Percentiles rank a stretch among this genome's conserved stretches.
These are phyloP conservation scores for Coprinopsis marcescibilis DNA, from an alignment of 768 basidiomycete genomes.

Conservation along the genomic window DNA sequence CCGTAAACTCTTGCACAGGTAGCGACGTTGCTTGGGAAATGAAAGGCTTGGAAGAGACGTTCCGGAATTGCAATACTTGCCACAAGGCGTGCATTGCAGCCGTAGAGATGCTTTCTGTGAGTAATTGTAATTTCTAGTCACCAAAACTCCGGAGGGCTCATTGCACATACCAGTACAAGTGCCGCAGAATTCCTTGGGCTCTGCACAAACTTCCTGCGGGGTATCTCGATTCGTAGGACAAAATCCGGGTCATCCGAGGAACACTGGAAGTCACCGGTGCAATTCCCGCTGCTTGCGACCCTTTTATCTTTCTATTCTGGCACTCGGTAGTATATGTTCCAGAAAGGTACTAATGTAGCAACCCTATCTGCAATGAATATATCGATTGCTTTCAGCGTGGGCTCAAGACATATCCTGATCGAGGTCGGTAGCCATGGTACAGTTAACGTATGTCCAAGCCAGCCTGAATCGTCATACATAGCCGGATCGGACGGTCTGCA, in stretches of 20 bases:
- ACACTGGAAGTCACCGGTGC: neutral
- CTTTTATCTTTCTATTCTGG: no score
- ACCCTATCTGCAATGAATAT: no score
- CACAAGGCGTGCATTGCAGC: slow-evolving; percentile 58
- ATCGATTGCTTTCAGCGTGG: no score
- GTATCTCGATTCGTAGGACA: slow-evolving; percentile 7
- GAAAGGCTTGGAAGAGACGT: slow-evolving; percentile 41
- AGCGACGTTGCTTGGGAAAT: slow-evolving; percentile 69
- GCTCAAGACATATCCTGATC: no score
- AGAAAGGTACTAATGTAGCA: no score
- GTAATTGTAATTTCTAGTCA: slow-evolving; percentile 12
- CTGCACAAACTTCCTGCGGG: slow-evolving; percentile 11
- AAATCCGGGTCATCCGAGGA: neutral
- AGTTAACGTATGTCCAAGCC: no score
- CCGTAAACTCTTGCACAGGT: slow-evolving; percentile 32
- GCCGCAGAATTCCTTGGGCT: slow-evolving; percentile 17
- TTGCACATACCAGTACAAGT: slow-evolving; percentile 69
- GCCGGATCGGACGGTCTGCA: no score
- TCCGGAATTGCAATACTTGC: slow-evolving; percentile 47
- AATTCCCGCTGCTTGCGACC: no score
- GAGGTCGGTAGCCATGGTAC: no score
- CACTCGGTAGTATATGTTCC: no score
- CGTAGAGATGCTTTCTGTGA: slow-evolving; percentile 63
- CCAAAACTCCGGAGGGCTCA: neutral
- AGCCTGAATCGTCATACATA: no score